A percentile compares a stretch with the other conserved stretches of the same genome.
Conservation (phyloP, 2,329 filamentous ascomycete genomes). For the Acrocalymma vagum region DNA sequence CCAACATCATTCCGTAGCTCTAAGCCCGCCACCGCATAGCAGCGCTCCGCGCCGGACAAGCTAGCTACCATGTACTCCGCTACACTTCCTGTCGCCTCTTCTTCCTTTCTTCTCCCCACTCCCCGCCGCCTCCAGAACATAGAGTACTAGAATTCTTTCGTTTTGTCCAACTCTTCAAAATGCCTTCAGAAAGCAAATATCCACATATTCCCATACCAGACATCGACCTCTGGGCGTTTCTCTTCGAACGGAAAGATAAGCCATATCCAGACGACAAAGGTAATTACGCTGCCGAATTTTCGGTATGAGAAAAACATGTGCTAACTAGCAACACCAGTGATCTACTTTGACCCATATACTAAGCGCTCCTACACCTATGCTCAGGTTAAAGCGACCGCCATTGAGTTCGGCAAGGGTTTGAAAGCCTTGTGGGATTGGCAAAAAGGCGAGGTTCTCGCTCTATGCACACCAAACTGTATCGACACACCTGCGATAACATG, state of each 20-base stretch:
- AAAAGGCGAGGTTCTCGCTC: conserved; percentile 81
- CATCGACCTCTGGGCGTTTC: conserved; percentile 78
- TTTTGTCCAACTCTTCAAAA: conserved; percentile 45
- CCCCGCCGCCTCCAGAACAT: conserved; percentile 1
- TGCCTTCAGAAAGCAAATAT: conserved; percentile 77
- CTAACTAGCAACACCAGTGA: conserved; percentile 61
- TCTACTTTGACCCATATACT: conserved; percentile 80
- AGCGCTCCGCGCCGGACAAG: conserved; percentile 15
- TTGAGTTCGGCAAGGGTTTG: conserved; percentile 83
- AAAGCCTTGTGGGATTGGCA: conserved; percentile 78
- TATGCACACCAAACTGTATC: conserved; percentile 87
- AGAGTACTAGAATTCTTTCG: conserved; percentile 1
- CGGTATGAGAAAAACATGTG: not conserved
- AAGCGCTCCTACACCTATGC: conserved; percentile 74
- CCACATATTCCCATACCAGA: conserved; percentile 74
- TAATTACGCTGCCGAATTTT: conserved; percentile 43
- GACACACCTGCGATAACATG: conserved; percentile 81
- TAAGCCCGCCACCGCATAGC: conserved; percentile 20
- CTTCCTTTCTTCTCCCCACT: conserved; percentile 10
- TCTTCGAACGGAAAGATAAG: conserved; percentile 75
- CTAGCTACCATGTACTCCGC: conserved; percentile 17
- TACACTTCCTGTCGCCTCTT: conserved; percentile 10
- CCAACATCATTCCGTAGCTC: conserved; percentile 26
- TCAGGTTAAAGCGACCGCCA: conserved; percentile 70
- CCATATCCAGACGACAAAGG: conserved; percentile 77